Conservation (phyloP, 192 early-diverging fungal genomes). For the Gorgonomyces haynaldii region DNA sequence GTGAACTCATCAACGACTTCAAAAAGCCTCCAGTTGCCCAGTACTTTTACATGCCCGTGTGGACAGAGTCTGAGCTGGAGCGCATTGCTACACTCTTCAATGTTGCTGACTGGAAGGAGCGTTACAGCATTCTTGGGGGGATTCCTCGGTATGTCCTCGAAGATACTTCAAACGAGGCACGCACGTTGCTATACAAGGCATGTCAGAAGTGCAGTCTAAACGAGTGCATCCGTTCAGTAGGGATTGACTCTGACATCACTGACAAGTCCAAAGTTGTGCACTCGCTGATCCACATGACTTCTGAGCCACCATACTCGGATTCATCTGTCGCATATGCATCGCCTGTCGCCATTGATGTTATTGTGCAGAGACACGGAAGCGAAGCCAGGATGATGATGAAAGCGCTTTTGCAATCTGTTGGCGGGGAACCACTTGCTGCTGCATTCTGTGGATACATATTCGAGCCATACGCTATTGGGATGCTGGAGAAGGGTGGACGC, state of each 20-base stretch:
- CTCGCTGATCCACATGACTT: constrained; percentile 7
- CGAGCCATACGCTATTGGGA: constrained; percentile 10
- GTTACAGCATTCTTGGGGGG: constrained; percentile 8
- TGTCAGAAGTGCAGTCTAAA: constrained; percentile 5
- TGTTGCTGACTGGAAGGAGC: constrained; percentile 5
- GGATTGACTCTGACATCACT: constrained; percentile 5
- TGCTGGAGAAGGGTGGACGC: constrained; percentile 9
- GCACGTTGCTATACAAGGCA: constrained; percentile 1
- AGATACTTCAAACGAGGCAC: neutral
- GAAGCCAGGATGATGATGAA: constrained; percentile 4
- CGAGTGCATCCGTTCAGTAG: constrained; percentile 6
- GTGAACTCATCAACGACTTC: constrained; percentile 12
- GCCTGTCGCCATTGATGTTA: constrained; percentile 4
- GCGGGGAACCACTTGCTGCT: constrained; percentile 7
- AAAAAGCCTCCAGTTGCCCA: constrained; percentile 9
- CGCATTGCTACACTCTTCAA: constrained; percentile 2
- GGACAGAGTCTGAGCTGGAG: constrained; percentile 5
- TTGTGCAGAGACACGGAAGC: constrained; percentile 4
- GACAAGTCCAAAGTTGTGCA: constrained; percentile 12
- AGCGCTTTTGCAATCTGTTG: constrained; percentile 4
- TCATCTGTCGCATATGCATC: constrained; percentile 11
- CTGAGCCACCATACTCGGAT: constrained; percentile 3
- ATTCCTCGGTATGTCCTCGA: constrained; percentile 10
- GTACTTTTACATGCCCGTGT: constrained; percentile 11
- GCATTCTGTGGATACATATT: constrained; percentile 12